Evolutionary conservation across 345 rosid species (phyloP).

Genomic region (Camelina neglecta): DNA sequence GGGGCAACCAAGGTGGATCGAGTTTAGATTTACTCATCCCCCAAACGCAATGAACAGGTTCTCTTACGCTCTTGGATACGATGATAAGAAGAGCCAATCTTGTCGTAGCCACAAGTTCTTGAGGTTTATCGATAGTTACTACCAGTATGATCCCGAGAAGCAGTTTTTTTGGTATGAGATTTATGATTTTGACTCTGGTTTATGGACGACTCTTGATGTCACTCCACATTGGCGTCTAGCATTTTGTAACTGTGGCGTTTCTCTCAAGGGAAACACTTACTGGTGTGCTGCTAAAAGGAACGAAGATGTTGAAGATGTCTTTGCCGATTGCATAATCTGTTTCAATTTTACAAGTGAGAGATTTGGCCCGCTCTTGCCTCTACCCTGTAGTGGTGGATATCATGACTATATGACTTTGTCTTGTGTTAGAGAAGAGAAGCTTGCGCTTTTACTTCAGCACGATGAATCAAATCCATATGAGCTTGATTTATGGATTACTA

Average conservation of each 20-base stretch:
- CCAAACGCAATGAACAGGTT: neutral
- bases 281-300: neutral
- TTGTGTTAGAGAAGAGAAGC: constrained; percentile 19
- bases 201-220: constrained; percentile 6
- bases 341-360: constrained; percentile 5
- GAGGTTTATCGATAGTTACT: neutral
- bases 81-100: neutral
- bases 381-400: neutral
- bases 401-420: neutral
- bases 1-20: constrained; percentile 1
- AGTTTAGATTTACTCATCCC: neutral
- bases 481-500: neutral
- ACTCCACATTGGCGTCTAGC: neutral
- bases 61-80: neutral
- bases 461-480: neutral
- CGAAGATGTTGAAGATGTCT: neutral
- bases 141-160: neutral
- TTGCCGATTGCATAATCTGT: neutral
- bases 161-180: neutral
- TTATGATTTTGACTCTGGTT: neutral
- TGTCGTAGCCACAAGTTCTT: neutral
- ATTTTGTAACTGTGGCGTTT: neutral
- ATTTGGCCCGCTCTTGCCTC: neutral
- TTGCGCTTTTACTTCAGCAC: neutral
- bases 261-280: neutral